Base-by-base conservation (phyloP, 2,329 filamentous ascomycete genomes). In the Monilinia aucupariae region DNA sequence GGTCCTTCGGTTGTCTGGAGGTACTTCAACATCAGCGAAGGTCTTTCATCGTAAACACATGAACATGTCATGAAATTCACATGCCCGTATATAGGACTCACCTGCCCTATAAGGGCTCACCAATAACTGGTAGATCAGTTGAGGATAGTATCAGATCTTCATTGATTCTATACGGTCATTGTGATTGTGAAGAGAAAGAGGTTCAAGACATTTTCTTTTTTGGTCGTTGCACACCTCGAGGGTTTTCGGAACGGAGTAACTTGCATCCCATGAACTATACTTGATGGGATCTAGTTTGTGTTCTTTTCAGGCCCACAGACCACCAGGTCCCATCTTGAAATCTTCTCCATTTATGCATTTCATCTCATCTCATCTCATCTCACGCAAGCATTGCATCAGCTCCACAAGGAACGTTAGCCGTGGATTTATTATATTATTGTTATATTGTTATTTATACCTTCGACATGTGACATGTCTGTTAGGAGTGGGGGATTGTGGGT, bases 31-130 rank as follows among this genome's bases (percentile, higher is more conserved):
- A 53, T 61, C 27, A 61, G 59, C 54, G 32, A 43, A 53, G 20
- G 41, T 37, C 50, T 52, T n/a, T 53, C 37, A 61, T 45, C 37
- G 39, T 22, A 61, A 61, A 43, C 37, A 10, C 48, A 61, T 25
- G 34, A 45, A 51, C 20, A 45, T 22, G 22, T 53, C 48, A 45
- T 39, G 17, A 37, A 43, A n/a, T 22, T 54, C 34, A 58, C 48
- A 27, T 52, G 54, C 37, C 48, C 39, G 27, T 61, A 20, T 34
- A 13, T 22, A 54, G 30, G 25, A 39, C 49, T 54, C 59, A 34
- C 49, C 47, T 61, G 59, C 59, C 59, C 49, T 53, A 27, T n/a
- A 20, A 61, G 59, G 59, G 59, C 59, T 49, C 59, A 61, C 59
- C n/a, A 52, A 25, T 20, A 45, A 20, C 17, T 22, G 27, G 12